Evolutionary conservation across 306 rosid species (phyloP), one percentile per base, ranked within the genome.

Genomic region (Cicer arietinum): DNA sequence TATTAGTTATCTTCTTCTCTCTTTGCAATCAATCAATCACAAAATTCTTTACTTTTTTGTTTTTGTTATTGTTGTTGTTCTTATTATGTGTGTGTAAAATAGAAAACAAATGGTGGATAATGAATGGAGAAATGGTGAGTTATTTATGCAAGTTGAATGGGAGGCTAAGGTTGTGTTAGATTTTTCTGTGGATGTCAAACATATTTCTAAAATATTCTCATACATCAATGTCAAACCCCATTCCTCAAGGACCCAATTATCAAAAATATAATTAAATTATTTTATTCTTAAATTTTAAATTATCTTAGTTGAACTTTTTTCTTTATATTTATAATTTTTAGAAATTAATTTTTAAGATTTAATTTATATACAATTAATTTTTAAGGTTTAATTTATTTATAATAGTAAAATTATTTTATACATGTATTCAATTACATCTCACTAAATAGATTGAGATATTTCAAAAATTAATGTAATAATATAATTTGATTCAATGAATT

Each of bases 151-250:
- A 41, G 22, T 8, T 45, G 47, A 80, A 86, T 82, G 89, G 85
- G 76, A 81, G 85, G 87, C 62, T 53, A 68, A 53, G 74, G 76
- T 79, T 79, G 25, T 75, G 66, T 14, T 43, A 74, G 66, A 67
- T 41, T 73, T 82, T 72, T 60, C 3, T 80, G 90, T 87, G 89
- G 94, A 78, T 83, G 66, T 81, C 72, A 84, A 77, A 69, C 40
- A 42, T 77, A 80, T 43, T 58, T 80, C 68, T 59, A 52, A 63
- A 45, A 25, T 2, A 8, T 45, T 40, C 54, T 65, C 64, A 77
- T 17, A 42, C 18, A 50, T 42, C 78, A 58, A 67, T 78, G 79
- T 77, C 85, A 66, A 57, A 5, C 25, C 71, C 70, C 40, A 11
- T 69, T 81, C 56, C 41, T 72, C 2, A 8, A 65, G 73, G 30